A percentile compares a stretch with the other conserved stretches of the same genome.
These are phyloP conservation scores for Backusella liffmaniae DNA, from an alignment of 192 early-diverging fungal species.

Conservation along the genomic window DNA sequence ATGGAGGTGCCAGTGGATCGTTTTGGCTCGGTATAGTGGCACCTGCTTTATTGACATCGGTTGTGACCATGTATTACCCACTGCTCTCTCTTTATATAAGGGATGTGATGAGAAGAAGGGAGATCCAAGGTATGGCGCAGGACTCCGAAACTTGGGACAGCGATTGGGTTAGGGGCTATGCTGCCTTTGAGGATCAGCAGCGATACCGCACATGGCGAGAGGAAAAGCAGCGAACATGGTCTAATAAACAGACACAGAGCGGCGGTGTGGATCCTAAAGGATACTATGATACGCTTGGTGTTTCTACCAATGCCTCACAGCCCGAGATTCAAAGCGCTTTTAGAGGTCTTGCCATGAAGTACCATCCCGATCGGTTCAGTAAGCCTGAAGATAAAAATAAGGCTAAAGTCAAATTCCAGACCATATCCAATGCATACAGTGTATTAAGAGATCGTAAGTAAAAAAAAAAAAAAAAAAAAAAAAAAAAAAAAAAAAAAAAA, in stretches of 20 bases:
- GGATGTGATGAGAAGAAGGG: constrained; percentile 43
- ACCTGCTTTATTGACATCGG: constrained; percentile 42
- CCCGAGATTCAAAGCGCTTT: constrained; percentile 53
- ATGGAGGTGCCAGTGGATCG: constrained; percentile 34
- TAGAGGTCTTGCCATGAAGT: constrained; percentile 43
- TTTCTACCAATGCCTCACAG: constrained; percentile 33
- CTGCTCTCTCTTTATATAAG: constrained; percentile 40
- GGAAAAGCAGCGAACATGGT: constrained; percentile 9
- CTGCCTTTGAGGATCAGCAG: constrained; percentile 35
- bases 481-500: too few relatives aligned
- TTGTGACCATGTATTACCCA: constrained; percentile 50
- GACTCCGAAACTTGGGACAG: constrained; percentile 43
- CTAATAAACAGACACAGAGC: neutral
- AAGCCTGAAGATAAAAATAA: constrained; percentile 44
- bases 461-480: too few relatives aligned
- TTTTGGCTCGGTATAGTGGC: constrained; percentile 45
- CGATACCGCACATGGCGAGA: constrained; percentile 30
- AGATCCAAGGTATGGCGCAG: constrained; percentile 40
- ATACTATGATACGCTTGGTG: constrained; percentile 43
- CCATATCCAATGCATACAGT: constrained; percentile 49
- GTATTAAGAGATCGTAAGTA: constrained; percentile 50
- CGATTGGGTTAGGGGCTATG: constrained; percentile 49
- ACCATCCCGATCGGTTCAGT: constrained; percentile 48
- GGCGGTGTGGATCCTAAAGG: constrained; percentile 39
- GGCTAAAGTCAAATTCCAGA: constrained; percentile 53